These are phyloP conservation scores for Globisporangium radiosum DNA, from an alignment of 352 stramenopile species.

Conservation along the genomic window DNA sequence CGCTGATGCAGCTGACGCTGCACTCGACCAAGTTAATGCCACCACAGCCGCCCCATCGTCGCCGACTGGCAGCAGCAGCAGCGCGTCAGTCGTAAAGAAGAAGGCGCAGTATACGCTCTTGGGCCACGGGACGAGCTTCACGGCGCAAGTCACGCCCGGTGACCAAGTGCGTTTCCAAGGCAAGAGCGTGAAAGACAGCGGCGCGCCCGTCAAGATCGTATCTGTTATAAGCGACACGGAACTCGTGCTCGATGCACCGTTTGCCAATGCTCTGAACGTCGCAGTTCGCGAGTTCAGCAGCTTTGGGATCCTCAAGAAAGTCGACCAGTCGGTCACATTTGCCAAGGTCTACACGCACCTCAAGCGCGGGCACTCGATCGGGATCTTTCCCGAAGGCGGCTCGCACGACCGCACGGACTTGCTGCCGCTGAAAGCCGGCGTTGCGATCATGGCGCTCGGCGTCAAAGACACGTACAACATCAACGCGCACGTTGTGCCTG, in stretches of 20 bases:
- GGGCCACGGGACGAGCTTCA: slow-evolving; percentile 69
- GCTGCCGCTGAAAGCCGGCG: slow-evolving; percentile 95
- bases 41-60: slow-evolving; percentile 10
- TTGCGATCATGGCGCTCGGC: slow-evolving; percentile 97
- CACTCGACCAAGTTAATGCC: slow-evolving; percentile 15
- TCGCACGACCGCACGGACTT: slow-evolving; percentile 97
- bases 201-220: slow-evolving; percentile 77
- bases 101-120: slow-evolving; percentile 40
- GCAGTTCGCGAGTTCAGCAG: slow-evolving; percentile 28
- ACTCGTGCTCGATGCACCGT: slow-evolving; percentile 46
- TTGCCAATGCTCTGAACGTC: slow-evolving; percentile 30
- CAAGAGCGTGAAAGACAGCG: slow-evolving; percentile 74
- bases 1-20: slow-evolving; percentile 18
- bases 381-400: slow-evolving; percentile 98
- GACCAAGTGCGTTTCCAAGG: slow-evolving; percentile 77
- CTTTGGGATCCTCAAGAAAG: slow-evolving; percentile 89
- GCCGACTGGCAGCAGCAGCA: slow-evolving; percentile 6
- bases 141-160: slow-evolving; percentile 62
- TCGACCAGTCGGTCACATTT: slow-evolving; percentile 91
- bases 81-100: neutral
- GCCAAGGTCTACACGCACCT: slow-evolving; percentile 89
- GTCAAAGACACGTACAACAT: slow-evolving; percentile 96
- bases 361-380: slow-evolving; percentile 87
- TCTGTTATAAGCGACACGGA: slow-evolving; percentile 84
- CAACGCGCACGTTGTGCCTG: slow-evolving; percentile 93